Percentiles rank a stretch among this genome's conserved stretches.
phyloP scores from a whole-genome alignment of 441 rosid species.

The Syzygium malaccense region DNA sequence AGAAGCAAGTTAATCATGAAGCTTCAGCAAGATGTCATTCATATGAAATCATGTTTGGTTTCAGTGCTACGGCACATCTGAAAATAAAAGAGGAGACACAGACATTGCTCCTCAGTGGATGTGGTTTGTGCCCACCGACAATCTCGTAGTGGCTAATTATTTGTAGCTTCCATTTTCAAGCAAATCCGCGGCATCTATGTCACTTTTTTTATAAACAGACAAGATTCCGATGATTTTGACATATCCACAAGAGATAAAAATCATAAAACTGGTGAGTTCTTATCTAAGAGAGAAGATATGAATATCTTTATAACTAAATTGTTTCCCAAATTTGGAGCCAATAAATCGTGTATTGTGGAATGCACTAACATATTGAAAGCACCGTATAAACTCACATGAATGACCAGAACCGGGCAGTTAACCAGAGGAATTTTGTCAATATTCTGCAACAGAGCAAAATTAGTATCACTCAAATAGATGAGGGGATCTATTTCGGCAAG shows the following conservation, averaged over 20 bases:
- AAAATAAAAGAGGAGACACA: neutral
- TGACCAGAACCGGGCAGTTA: slow-evolving; percentile 51
- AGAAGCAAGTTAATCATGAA: neutral
- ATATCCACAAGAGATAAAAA: neutral
- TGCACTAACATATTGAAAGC: neutral
- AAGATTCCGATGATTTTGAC: neutral
- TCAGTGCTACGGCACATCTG: neutral
- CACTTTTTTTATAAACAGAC: neutral
- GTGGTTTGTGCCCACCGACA: neutral
- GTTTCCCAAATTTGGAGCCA: neutral
- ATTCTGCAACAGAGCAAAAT: slow-evolving; percentile 27
- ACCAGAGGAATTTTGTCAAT: slow-evolving; percentile 41
- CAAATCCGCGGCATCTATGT: neutral
- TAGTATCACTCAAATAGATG: neutral
- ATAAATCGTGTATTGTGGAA: neutral
- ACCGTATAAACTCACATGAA: slow-evolving; percentile 32
- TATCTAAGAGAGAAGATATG: neutral
- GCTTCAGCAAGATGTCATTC: neutral
- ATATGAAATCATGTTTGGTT: neutral
- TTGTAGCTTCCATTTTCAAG: neutral
- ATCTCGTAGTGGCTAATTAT: neutral
- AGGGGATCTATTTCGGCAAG: neutral
- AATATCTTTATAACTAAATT: neutral
- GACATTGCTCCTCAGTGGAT: neutral
- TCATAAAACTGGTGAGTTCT: neutral